Conservation (phyloP, 2,329 filamentous ascomycete genomes). For the Cadophora malorum region DNA sequence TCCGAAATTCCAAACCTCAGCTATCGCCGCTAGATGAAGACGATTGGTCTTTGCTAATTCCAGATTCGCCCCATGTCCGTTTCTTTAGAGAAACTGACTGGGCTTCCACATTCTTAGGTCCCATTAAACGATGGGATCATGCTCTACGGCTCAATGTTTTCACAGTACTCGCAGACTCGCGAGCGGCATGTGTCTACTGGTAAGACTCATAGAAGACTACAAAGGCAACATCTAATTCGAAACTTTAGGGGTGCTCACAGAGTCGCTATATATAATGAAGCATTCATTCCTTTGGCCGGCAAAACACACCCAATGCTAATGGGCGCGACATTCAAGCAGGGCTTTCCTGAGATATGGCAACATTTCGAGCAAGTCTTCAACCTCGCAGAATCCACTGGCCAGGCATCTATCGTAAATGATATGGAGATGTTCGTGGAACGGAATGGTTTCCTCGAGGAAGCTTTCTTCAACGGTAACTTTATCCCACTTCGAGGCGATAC, state of each 20-base stretch:
- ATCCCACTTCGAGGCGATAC: slow-evolving; percentile 38
- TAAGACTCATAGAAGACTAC: slow-evolving; percentile 15
- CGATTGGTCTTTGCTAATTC: slow-evolving; percentile 35
- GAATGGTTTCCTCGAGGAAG: slow-evolving; percentile 37
- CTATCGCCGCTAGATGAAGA: slow-evolving; percentile 17
- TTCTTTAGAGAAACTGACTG: slow-evolving; percentile 39
- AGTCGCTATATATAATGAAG: slow-evolving; percentile 41
- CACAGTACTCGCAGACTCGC: slow-evolving; percentile 38
- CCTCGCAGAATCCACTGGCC: slow-evolving; percentile 32
- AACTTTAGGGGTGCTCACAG: slow-evolving; percentile 34
- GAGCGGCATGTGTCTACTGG: slow-evolving; percentile 38
- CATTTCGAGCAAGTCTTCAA: slow-evolving; percentile 33
- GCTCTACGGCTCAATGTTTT: slow-evolving; percentile 36
- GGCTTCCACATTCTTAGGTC: slow-evolving; percentile 35
- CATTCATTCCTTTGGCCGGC: slow-evolving; percentile 37
- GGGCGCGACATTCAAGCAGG: slow-evolving; percentile 32
- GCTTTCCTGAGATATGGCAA: slow-evolving; percentile 36
- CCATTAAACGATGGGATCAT: slow-evolving; percentile 33
- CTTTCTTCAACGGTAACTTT: slow-evolving; percentile 42
- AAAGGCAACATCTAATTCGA: background rate
- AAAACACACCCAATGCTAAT: slow-evolving; percentile 39
- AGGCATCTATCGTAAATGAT: slow-evolving; percentile 36
- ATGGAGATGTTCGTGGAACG: slow-evolving; percentile 39
- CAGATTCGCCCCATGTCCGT: slow-evolving; percentile 34
- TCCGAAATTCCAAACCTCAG: background rate